Evolutionary conservation across 768 basidiomycete species (phyloP).

Genomic region (Albatrellus ellisii): DNA sequence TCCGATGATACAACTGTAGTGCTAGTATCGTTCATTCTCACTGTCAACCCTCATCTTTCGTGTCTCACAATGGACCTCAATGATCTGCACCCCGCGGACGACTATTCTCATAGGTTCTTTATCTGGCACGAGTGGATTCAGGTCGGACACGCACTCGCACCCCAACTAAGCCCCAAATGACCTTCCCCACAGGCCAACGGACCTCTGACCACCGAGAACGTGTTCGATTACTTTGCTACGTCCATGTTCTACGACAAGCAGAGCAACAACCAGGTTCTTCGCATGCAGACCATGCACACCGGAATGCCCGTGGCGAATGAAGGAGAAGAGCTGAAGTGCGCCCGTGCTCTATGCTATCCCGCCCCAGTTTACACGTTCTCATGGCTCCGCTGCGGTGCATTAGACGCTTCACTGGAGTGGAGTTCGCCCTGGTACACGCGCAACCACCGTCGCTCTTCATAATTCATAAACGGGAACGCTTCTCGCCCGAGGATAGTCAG

Average conservation of each 20-base stretch:
- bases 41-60: too few species aligned
- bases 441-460: constrained; percentile 75
- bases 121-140: constrained; percentile 90
- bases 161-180: not conserved
- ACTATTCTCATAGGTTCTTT: constrained; percentile 73
- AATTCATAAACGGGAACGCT: constrained; percentile 78
- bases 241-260: constrained; percentile 95
- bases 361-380: not conserved
- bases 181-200: constrained; percentile 47
- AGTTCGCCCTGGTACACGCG: constrained; percentile 76
- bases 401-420: constrained; percentile 81
- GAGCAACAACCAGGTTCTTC: constrained; percentile 82
- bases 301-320: constrained; percentile 69
- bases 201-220: constrained; percentile 61
- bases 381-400: not conserved
- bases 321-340: constrained; percentile 72
- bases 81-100: constrained; percentile 70
- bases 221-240: constrained; percentile 80
- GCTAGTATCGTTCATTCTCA: too few species aligned
- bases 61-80: constrained; percentile 28
- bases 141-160: constrained; percentile 22
- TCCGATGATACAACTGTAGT: too few species aligned
- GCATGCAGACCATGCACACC: constrained; percentile 89
- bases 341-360: not conserved
- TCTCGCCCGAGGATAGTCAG: constrained; percentile 76